A percentile compares a stretch with the other conserved stretches of the same genome.
phyloP scores from a whole-genome alignment of 2,329 filamentous ascomycete species.

The Cercospora sesami region DNA sequence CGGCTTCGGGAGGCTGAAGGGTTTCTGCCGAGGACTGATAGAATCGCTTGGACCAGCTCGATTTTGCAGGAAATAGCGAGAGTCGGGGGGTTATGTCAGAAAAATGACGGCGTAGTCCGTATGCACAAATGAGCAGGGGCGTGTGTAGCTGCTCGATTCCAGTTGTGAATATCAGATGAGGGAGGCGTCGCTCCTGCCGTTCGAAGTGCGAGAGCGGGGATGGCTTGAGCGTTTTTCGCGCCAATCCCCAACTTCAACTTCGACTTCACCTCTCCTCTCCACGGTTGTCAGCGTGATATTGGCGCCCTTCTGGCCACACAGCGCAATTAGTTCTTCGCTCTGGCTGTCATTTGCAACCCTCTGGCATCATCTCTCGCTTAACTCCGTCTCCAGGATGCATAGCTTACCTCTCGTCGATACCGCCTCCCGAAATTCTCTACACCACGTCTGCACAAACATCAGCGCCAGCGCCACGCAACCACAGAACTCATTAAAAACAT shows the following conservation, averaged over 20 bases:
- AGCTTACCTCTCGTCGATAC: not conserved
- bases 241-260: conserved; percentile 3
- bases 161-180: conserved; percentile 1
- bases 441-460: conserved; percentile 6
- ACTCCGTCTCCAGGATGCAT: not conserved
- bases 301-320: not conserved
- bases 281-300: not conserved
- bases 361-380: not conserved
- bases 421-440: not conserved
- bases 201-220: conserved; percentile 1
- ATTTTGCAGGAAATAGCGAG: not conserved
- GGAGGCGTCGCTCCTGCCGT: not conserved
- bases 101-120: conserved; percentile 2
- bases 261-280: conserved; percentile 13
- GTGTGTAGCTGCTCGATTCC: not conserved
- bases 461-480: conserved; percentile 11
- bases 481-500: not conserved
- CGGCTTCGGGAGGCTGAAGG: conserved; percentile 14
- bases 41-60: conserved; percentile 7
- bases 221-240: conserved; percentile 7
- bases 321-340: not conserved
- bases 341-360: not conserved
- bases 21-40: conserved; percentile 12
- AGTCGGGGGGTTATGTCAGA: conserved; percentile 3
- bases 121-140: not conserved